Conservation (phyloP, 2,329 filamentous ascomycete species). For the Tolypocladium album region DNA sequence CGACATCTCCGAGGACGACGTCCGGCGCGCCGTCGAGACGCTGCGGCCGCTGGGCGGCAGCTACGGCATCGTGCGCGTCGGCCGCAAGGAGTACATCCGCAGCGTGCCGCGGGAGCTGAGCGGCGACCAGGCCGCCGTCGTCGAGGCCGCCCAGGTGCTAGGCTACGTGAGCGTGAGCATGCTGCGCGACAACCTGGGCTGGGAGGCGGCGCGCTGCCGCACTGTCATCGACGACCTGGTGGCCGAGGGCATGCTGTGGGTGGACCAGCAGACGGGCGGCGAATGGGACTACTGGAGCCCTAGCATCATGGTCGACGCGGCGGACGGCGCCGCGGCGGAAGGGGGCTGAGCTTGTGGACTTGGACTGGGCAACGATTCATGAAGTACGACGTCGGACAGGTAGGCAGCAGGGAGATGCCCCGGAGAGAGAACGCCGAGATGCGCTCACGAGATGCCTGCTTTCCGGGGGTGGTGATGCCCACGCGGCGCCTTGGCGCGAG, state of each 20-base stretch:
- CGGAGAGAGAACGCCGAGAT: not conserved
- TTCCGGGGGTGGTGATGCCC: not conserved
- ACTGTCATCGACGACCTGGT: slow-evolving; percentile 88
- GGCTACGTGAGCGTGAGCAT: slow-evolving; percentile 87
- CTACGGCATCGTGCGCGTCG: slow-evolving; percentile 76
- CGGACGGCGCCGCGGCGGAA: slow-evolving; percentile 4
- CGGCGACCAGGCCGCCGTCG: slow-evolving; percentile 81
- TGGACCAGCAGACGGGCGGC: slow-evolving; percentile 64
- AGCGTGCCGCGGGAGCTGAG: slow-evolving; percentile 93
- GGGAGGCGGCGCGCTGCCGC: slow-evolving; percentile 74
- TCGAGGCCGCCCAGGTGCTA: slow-evolving; percentile 82
- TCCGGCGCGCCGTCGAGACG: slow-evolving; percentile 78
- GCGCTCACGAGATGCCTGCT: not conserved
- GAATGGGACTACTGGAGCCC: slow-evolving; percentile 95
- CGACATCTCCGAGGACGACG: slow-evolving; percentile 83
- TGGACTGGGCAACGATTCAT: not conserved
- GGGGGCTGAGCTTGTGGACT: slow-evolving; percentile 3
- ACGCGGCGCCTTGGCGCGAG: not conserved
- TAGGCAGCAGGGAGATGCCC: not conserved
- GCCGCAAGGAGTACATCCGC: slow-evolving; percentile 76
- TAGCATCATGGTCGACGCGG: slow-evolving; percentile 51
- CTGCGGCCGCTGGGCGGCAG: slow-evolving; percentile 80
- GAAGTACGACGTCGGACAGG: not conserved
- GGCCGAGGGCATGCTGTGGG: slow-evolving; percentile 84
- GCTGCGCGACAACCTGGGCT: slow-evolving; percentile 75